phyloP scores from a whole-genome alignment of 2,329 filamentous ascomycete species.

The Fusarium dimerum region DNA sequence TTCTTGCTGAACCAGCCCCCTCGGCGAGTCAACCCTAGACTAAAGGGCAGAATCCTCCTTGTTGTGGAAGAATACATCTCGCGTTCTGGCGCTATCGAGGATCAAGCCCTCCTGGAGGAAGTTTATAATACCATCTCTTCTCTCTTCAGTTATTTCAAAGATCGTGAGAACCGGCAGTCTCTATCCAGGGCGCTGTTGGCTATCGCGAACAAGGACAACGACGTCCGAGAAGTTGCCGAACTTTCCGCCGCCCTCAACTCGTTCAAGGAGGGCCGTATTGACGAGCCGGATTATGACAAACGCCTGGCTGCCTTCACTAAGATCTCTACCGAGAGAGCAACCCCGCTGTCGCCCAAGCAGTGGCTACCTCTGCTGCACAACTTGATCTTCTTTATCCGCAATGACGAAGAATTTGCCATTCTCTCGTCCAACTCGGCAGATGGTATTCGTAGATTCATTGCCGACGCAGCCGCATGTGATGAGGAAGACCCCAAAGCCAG shows the following conservation, averaged over 20 bases:
- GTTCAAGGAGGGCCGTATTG: slow-evolving; percentile 69
- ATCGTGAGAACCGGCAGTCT: slow-evolving; percentile 72
- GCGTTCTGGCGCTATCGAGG: slow-evolving; percentile 48
- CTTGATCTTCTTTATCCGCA: slow-evolving; percentile 80
- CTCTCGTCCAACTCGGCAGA: slow-evolving; percentile 79
- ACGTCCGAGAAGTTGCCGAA: slow-evolving; percentile 62
- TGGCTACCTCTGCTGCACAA: slow-evolving; percentile 92
- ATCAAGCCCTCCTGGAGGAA: slow-evolving; percentile 54
- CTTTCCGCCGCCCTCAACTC: slow-evolving; percentile 83
- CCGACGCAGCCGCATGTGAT: slow-evolving; percentile 53
- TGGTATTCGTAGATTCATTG: slow-evolving; percentile 75
- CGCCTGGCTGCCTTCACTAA: slow-evolving; percentile 74
- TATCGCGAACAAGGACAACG: slow-evolving; percentile 65
- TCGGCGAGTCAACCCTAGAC: slow-evolving; percentile 76
- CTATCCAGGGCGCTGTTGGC: slow-evolving; percentile 73
- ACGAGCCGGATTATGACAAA: slow-evolving; percentile 85
- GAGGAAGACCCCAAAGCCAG: slow-evolving; percentile 37
- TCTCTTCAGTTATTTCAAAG: slow-evolving; percentile 88
- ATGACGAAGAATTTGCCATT: slow-evolving; percentile 86
- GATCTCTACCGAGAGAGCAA: slow-evolving; percentile 66
- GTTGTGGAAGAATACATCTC: slow-evolving; percentile 82
- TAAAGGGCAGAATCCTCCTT: slow-evolving; percentile 77
- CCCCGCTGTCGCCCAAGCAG: slow-evolving; percentile 65
- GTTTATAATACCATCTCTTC: slow-evolving; percentile 76
- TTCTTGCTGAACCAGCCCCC: slow-evolving; percentile 85